Percentiles rank a stretch among this genome's conserved stretches.
These are phyloP conservation scores for Plasmopara muralis DNA, from an alignment of 352 stramenopile species.

Conservation along the genomic window DNA sequence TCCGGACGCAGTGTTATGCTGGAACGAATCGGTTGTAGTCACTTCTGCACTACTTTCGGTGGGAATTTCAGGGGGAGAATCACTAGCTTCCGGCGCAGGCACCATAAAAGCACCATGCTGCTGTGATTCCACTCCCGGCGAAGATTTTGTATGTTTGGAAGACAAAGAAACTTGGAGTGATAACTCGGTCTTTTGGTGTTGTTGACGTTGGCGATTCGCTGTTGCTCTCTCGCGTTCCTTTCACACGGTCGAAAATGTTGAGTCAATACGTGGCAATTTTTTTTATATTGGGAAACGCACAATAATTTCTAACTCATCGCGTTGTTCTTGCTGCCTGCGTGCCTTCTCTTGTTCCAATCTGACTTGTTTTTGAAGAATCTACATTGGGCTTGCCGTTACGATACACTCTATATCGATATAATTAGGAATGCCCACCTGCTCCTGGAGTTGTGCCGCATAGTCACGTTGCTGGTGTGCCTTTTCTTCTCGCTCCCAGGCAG, in stretches of 20 bases:
- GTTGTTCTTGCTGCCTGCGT: slow-evolving; percentile 37
- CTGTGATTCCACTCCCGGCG: slow-evolving; percentile 2
- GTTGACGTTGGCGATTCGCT: slow-evolving; percentile 13
- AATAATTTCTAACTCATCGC: slow-evolving; percentile 38
- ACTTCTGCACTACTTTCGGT: not conserved
- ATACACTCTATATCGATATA: not conserved
- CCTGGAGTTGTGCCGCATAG: slow-evolving; percentile 60
- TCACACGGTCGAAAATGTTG: not conserved
- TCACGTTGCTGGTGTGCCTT: slow-evolving; percentile 45
- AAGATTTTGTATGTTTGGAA: not conserved
- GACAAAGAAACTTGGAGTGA: slow-evolving; percentile 1
- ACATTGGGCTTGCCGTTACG: not conserved
- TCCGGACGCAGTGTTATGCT: not conserved
- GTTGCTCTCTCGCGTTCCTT: slow-evolving; percentile 14
- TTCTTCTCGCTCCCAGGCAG: slow-evolving; percentile 44
- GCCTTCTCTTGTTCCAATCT: slow-evolving; percentile 35
- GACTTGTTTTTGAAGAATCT: slow-evolving; percentile 46
- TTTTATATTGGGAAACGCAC: slow-evolving; percentile 5
- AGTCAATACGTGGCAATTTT: not conserved
- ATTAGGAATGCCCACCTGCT: slow-evolving; percentile 29
- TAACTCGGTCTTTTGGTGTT: slow-evolving; percentile 7
- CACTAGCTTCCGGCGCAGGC: slow-evolving; percentile 3
- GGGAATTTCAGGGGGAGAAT: not conserved
- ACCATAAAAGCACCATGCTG: not conserved
- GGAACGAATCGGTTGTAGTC: not conserved